Percentiles rank a stretch among this genome's conserved stretches.
Conservation (phyloP, 2,329 filamentous ascomycete species). For the Diaporthe citri region DNA sequence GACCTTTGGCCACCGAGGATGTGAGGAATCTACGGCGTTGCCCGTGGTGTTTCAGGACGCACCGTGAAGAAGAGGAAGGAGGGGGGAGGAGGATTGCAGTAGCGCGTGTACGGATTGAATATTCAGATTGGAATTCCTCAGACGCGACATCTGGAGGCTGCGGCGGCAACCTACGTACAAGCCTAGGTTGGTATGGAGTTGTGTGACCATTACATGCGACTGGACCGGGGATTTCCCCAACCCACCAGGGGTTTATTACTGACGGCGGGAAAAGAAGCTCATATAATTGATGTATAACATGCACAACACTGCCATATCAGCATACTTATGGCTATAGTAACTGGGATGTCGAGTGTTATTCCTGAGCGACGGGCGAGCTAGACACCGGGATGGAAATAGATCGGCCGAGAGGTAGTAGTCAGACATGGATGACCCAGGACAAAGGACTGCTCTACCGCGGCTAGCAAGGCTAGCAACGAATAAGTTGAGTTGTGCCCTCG, state of each 20-base stretch:
- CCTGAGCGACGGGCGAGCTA: neutral
- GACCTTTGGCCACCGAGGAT: neutral
- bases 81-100: too few species aligned
- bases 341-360: neutral
- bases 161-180: too few species aligned
- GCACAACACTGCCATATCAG: neutral
- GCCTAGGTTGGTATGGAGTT: neutral
- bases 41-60: constrained; percentile 2
- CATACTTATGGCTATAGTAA: neutral
- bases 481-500: neutral
- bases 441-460: neutral
- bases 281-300: neutral
- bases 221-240: neutral
- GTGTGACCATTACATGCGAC: neutral
- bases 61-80: too few species aligned
- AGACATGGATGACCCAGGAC: constrained; percentile 2
- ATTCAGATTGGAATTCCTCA: neutral
- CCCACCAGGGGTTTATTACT: neutral
- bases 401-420: neutral
- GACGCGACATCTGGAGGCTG: too few species aligned
- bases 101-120: too few species aligned
- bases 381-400: neutral
- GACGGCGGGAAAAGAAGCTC: neutral
- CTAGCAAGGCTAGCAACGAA: neutral
- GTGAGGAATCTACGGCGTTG: neutral